Evolutionary conservation across 1,284 basidiomycete genomes (phyloP), one percentile per base, ranked within the genome.

Genomic region (Moniliella sp.): DNA sequence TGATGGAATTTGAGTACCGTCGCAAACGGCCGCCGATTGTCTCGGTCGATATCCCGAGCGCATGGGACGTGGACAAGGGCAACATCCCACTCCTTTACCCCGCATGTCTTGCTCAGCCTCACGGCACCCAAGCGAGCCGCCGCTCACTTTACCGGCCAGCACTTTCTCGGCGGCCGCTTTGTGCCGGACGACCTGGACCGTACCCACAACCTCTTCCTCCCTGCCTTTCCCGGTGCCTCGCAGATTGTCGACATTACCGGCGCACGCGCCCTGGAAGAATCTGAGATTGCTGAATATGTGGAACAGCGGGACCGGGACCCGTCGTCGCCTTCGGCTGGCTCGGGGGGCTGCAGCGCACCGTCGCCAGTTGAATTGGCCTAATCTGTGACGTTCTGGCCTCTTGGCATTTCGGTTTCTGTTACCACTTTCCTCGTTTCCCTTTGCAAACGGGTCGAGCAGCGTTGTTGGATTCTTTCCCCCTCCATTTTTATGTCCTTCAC

Each of bases 61-160:
- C 84, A 3, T 97, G 86, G 86, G 73, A 82, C 48, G 82, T 94
- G 15, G 81, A 88, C 44, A 62, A 68, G 21, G 84, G 86, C 1
- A 46, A 45, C 25, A 30, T 50, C 25, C 25, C 63, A 66, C 9
- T 70, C 66, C 5, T 67, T 79, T 37, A 66, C 71, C 15, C 80
- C 86, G 0, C 71, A 78, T 31, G 78, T 83, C 1, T 64, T 99
- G 25, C 63, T 97, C 35, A 84, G 79, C 47, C 65, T 99, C 45
- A 94, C 88, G 0, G 84, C 80, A 7, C 91, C 91, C 2, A 99
- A 99, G 63, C 67, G 76, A 46, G 91, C 91, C 1, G 75, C 76
- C 3, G 67, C 66, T 43, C 61, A 57, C 5, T 94, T 81, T 61
- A 70, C 63, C 15, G 80, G 84, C 5, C 66, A 71, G 27, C 91